Conservation (phyloP, 495 filamentous ascomycete species). For the Penicillium pancosmium region DNA sequence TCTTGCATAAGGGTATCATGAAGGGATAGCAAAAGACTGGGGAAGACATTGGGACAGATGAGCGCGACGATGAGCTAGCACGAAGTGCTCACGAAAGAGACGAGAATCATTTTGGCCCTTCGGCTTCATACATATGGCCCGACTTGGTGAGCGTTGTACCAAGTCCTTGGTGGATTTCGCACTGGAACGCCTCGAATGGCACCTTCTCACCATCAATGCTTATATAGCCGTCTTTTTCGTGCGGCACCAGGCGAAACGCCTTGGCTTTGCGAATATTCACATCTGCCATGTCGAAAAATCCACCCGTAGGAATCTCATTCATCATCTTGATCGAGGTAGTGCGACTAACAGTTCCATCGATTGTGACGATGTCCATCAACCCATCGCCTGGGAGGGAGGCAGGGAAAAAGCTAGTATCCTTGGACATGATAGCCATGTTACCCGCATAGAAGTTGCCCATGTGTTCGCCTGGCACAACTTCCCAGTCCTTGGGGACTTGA, state of each 20-base stretch:
- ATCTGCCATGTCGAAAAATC: conserved; percentile 75
- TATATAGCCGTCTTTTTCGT: conserved; percentile 73
- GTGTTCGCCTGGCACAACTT: conserved; percentile 67
- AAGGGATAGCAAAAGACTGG: conserved; percentile 22
- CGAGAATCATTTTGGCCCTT: conserved; percentile 45
- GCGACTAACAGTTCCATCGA: conserved; percentile 73
- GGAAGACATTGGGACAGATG: conserved; percentile 13
- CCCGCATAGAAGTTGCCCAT: conserved; percentile 93
- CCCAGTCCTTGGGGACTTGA: conserved; percentile 74
- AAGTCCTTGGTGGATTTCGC: conserved; percentile 81
- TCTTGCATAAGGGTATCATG: conserved; percentile 45
- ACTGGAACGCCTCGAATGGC: conserved; percentile 87
- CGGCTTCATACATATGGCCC: conserved; percentile 71
- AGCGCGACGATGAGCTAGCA: conserved; percentile 5
- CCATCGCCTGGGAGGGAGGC: conserved; percentile 84
- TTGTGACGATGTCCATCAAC: conserved; percentile 78
- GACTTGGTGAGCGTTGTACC: conserved; percentile 81
- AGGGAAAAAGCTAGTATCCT: conserved; percentile 86
- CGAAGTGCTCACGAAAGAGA: neutral
- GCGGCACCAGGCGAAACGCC: conserved; percentile 82
- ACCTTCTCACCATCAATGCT: conserved; percentile 91
- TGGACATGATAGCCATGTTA: conserved; percentile 92
- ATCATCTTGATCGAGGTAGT: conserved; percentile 65
- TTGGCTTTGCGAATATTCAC: conserved; percentile 80
- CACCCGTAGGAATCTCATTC: conserved; percentile 66